A percentile compares a stretch with the other conserved stretches of the same genome.
These are phyloP conservation scores for Auricularia sp. DNA, from an alignment of 768 basidiomycete species.

Conservation along the genomic window DNA sequence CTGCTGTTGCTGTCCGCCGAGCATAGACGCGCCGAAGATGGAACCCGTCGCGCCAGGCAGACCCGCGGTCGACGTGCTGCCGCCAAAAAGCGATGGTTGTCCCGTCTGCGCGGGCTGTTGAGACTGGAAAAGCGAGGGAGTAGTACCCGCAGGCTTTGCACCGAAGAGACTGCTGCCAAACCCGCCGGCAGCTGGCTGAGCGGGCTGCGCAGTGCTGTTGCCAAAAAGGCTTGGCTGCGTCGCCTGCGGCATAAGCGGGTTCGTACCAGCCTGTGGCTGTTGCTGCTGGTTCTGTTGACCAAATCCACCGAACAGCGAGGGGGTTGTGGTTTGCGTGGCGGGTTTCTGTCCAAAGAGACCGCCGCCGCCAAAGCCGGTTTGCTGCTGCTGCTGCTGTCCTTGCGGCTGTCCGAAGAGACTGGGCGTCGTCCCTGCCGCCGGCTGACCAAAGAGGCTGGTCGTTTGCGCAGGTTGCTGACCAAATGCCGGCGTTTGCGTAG, in stretches of 20 bases:
- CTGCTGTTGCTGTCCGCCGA: constrained; percentile 9
- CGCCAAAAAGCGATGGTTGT: constrained; percentile 21
- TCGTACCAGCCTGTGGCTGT: constrained; percentile 10
- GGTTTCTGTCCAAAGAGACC: constrained; percentile 9
- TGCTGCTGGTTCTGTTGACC: constrained; percentile 16
- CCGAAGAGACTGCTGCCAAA: constrained; percentile 45
- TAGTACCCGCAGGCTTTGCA: constrained; percentile 40
- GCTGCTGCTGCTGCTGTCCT: constrained; percentile 10
- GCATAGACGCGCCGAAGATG: constrained; percentile 1
- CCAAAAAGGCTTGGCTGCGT: constrained; percentile 1
- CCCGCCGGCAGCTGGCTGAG: constrained; percentile 12
- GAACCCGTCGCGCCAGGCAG: constrained; percentile 3
- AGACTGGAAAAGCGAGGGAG: constrained; percentile 17
- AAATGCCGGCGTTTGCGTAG: constrained; percentile 13
- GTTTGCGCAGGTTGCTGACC: background rate
- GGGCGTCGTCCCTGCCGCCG: constrained; percentile 18
- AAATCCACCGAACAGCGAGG: background rate
- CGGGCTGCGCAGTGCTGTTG: background rate
- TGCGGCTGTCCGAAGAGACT: constrained; percentile 21
- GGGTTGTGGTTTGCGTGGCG: background rate
- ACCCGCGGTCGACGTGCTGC: background rate
- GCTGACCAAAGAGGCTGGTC: constrained; percentile 24
- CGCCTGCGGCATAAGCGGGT: background rate
- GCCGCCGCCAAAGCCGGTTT: constrained; percentile 7
- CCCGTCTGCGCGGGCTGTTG: constrained; percentile 30